Evolutionary conservation across 202 grass and related monocot genomes (phyloP), one percentile per base, ranked within the genome.

Genomic region (Hordeum pubiflorum): DNA sequence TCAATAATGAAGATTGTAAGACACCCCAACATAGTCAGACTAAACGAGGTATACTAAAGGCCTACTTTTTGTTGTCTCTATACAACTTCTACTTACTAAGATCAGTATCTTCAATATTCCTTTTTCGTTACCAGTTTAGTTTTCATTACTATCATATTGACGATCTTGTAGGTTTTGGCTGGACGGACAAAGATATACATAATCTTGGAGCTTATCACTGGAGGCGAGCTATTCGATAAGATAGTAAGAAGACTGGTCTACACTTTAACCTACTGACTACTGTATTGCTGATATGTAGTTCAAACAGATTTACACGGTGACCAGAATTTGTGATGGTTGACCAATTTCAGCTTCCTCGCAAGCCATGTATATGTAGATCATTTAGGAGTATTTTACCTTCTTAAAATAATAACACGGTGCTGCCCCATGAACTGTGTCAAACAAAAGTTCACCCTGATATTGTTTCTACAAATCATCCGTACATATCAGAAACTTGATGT

Each of bases 1-100:
- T 98, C 92, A 11, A 91, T 95, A 84, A 98, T 95, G 92, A 99
- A 99, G 89, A 99, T 99, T 46, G 89, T 99, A 55, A 85, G 96
- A 15, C 96, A 99, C 72, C 92, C 96, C 4, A 83, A 89, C 81
- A 95, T 98, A 78, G 89, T 95, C 55, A 86, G 87, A 57, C 78
- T 98, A 80, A 91, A 95, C 15, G 96, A 95, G 96, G 92, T 95
- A 76, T 87, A 70, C 55, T 31, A 69, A 80, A 14, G 1, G 1
- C 7, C 15, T 74, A 24, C 67, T 62, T 63, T 10, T 24, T 24
- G 13, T 58, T 54, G 29, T 18, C 63, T 66, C 1, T 37, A 5
- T 76, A 65, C 69, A 52, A 58, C 34, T 62, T 79, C 10, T 33
- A 9, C 18, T 74, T 62, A 23, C 15, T 56, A 59, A 74, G 56